Base-by-base conservation (phyloP, 345 rosid genomes). In the Erucastrum elatum region DNA sequence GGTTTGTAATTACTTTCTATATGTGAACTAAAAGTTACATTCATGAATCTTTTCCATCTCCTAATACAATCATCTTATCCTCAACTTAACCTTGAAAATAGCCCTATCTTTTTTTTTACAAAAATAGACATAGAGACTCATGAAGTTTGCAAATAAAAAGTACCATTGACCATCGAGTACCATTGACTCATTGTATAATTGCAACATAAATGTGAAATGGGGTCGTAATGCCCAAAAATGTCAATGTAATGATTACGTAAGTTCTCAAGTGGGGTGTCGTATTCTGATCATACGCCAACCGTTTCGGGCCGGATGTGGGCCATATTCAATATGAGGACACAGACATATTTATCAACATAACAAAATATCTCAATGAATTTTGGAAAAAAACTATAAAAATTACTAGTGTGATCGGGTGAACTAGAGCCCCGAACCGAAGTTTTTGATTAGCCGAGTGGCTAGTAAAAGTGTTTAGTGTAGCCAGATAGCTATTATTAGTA, bases 261-360 rank as follows among this genome's bases (percentile, higher is more conserved):
- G 56, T 12, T 46, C 56, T 49, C 56, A 13, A 49, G 56, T 49
- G n/a, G 56, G 56, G 17, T 49, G 56, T 49, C 17, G 56, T 49
- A 49, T 51, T 77, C 66, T 77, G 33, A 64, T 70, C 66, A 70
- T 64, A 53, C 65, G 46, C 66, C 75, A 53, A 64, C 71, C 75
- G 75, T 77, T 77, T 70, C 10, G 75, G 70, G 65, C 58, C 26
- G 63, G 5, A 7, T 46, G n/a, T 76, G 75, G 70, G 63, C 70
- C 61, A 59, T 31, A 15, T 21, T n/a, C n/a, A 17, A 5, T 69
- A 46, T n/a, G 56, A 15, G 15, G 49, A 34, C 49, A 16, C 8
- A 56, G 8, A 16, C 26, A 8, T 21, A 55, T 55, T 39, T 25
- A 58, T 2, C 11, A 35, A 30, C 27, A 37, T 21, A 56, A 21